Base-by-base conservation (phyloP, 345 rosid genomes). In the Salix koriyanagi region DNA sequence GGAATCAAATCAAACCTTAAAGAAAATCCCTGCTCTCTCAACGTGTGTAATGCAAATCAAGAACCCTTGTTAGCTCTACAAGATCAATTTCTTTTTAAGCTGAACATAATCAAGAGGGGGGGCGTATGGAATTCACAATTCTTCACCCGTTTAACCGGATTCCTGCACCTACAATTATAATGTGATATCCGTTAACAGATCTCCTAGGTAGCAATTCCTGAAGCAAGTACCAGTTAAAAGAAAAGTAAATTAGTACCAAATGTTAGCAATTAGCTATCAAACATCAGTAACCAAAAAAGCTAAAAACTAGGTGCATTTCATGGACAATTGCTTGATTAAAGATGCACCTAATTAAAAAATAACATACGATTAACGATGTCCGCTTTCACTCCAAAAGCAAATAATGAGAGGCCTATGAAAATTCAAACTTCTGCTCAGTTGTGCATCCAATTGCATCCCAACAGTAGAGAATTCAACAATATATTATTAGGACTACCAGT, bases 131-230 rank as follows among this genome's bases (percentile, higher is more conserved):
- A 85, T 58, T 77, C 82, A 80, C 83, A 84, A 76, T 77, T 81
- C 78, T 79, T 83, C 83, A 52, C 84, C 84, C 77, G 79, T 70
- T 73, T 82, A 69, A 67, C 67, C 79, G 70, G 65, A 74, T 77
- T 72, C 84, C 78, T 82, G 79, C 79, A 56, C 82, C 91, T 89
- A 89, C 81, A 72, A 72, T 76, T 79, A 83, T 81, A 77, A 76
- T 77, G 70, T 75, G 75, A 77, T 74, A 84, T 85, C 80, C 83
- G 84, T 66, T 65, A 83, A 79, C 75, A 80, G 83, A 78, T 79
- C 86, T 83, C 88, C 92, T 91, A 91, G 76, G 90, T 76, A 84
- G 90, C 92, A 83, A 91, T 87, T 81, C 95, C 95, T 91, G 89
- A 85, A 81, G 77, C 77, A 78, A 75, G 54, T 54, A 66, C 15